phyloP scores from a whole-genome alignment of 2,329 filamentous ascomycete species.

The Claviceps sp. region DNA sequence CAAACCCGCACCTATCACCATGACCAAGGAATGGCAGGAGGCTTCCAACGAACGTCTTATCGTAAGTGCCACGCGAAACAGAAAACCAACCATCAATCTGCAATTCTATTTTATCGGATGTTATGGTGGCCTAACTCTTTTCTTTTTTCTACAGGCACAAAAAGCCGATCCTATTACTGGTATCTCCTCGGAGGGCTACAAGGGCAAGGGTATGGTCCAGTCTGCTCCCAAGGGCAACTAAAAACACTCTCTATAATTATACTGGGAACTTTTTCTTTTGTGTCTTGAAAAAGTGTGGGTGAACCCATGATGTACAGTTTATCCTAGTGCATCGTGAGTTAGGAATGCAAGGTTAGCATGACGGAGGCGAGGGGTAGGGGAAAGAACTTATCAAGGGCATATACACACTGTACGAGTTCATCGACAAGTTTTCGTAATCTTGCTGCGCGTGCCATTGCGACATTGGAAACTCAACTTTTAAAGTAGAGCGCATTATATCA shows the following conservation, averaged over 20 bases:
- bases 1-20: conserved; percentile 62
- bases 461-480: background rate
- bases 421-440: background rate
- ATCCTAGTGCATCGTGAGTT: conserved; percentile 17
- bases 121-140: background rate
- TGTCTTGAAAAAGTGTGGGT: conserved; percentile 18
- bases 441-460: background rate
- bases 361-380: conserved; percentile 12
- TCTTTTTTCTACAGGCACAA: conserved; percentile 46
- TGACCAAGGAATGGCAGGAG: conserved; percentile 97
- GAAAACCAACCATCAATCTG: background rate
- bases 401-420: conserved; percentile 29
- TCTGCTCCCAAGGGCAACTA: conserved; percentile 42
- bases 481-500: background rate
- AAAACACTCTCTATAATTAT: conserved; percentile 13
- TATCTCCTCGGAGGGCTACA: conserved; percentile 66
- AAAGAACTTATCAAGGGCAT: conserved; percentile 17
- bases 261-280: conserved; percentile 18
- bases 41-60: conserved; percentile 85
- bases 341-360: conserved; percentile 8
- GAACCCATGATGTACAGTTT: conserved; percentile 21
- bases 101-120: background rate
- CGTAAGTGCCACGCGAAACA: conserved; percentile 35
- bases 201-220: conserved; percentile 68
- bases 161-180: conserved; percentile 78